Base-by-base conservation (phyloP, 805 yeast genomes). In the Metschnikowia cubensis region DNA sequence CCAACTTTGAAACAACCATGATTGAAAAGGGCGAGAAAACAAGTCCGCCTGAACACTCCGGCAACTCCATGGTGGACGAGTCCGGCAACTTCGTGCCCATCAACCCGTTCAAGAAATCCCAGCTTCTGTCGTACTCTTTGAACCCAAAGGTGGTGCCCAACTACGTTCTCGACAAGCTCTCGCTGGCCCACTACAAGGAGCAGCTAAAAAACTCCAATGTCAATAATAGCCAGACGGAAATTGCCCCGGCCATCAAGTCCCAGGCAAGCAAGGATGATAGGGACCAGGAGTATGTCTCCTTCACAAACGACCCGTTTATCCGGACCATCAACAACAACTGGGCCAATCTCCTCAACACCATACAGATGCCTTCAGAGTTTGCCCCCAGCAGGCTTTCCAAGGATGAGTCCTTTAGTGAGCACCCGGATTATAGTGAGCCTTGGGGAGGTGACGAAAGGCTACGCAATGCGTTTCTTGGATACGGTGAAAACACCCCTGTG, bases 381-480 rank as follows among this genome's bases (percentile, higher is more conserved):
- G 59, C 73, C 3, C 48, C 51, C 17, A 74, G 64, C 39, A 50
- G 59, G 31, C 49, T 67, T 14, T 52, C 55, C 10, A 55, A 55
- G 33, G 72, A 70, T 46, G 59, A 61, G 17, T 51, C 62, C 15
- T 60, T 60, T 39, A 57, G 53, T 29, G 51, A 61, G n/a, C 77
- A 76, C 49, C 64, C 82, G 46, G 72, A 76, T 39, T 76, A 70
- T 42, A 61, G 60, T 35, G 69, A 77, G 1, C 68, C 75, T 18
- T 87, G 94, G 94, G 83, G 84, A 34, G 95, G 95, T 36, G 88
- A 78, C 50, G 79, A 79, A 49, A 66, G 90, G 51, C 69, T 87
- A 53, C 76, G 77, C 49, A 71, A 68, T 42, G 79, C 83, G 29
- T 76, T 83, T 53, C 65, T 78, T 50, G 75, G 75, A 13, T 51